Evolutionary conservation across 371 early-diverging fungal species (phyloP), one percentile per base, ranked within the genome.

Genomic region (Umbelopsis sp.): DNA sequence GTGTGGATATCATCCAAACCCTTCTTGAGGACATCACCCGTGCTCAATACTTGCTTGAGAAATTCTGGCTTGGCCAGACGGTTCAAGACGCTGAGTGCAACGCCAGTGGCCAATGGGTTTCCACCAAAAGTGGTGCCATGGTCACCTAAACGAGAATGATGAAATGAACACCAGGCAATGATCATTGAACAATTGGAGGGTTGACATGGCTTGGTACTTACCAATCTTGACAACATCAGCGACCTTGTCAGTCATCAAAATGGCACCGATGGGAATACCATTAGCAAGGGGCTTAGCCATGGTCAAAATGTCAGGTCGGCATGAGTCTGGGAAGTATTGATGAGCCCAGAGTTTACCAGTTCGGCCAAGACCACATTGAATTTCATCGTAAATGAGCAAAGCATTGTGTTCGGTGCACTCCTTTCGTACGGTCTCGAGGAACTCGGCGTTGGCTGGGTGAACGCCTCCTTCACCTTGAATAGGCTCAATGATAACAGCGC

Each of bases 121-220:
- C 98, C 98, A 65, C 99, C 99, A 87, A 95, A 97, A 9, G 97
- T 97, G 5, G 98, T 97, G 62, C 99, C 98, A 73, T 98, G 98
- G 71, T 96, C 97, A 68, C 96, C 95, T 85, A 69, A 22, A 14
- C 2, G 38, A 44, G 25, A 37, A 44, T 16, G 8, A 32, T 38
- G 29, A 29, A 32, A 69, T 14, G n/a, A 18, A 3, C 12, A 41
- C 29, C 9, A 57, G 14, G 6, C 14, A 41, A 41, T 29, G 1
- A 29, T 29, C 29, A 41, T 10, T 41, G 41, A 41, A 41, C 12
- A 41, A 1, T 29, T 29, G 29, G 22, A 1, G 41, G 0, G 29
- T 65, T 12, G 5, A 20, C 4, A 29, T 16, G 44, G 6, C 8
- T 53, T 38, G 41, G 57, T 46, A 20, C 44, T 70, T 79, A 85